Percentiles rank a stretch among this genome's conserved stretches.
These are phyloP conservation scores for Populus ilicifolia DNA, from an alignment of 345 rosid genomes.

Conservation along the genomic window DNA sequence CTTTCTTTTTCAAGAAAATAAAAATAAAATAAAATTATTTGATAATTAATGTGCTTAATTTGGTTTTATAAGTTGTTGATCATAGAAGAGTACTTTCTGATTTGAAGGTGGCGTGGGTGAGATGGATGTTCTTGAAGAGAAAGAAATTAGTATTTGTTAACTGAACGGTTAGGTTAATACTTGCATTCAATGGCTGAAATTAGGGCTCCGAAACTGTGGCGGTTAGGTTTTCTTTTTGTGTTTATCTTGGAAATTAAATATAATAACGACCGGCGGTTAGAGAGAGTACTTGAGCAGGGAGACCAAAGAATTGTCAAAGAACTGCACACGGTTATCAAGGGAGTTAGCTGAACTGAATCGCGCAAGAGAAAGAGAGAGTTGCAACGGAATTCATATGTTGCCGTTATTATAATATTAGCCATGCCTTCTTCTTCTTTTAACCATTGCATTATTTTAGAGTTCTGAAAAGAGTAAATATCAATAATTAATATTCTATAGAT, in stretches of 20 bases:
- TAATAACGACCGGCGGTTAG: too few species aligned
- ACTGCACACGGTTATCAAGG: conserved; percentile 20
- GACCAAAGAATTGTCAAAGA: conserved; percentile 20
- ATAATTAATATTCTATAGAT: too few species aligned
- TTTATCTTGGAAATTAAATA: not conserved
- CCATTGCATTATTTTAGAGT: too few species aligned
- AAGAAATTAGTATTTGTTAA: not conserved
- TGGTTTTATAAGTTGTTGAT: not conserved
- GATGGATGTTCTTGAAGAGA: not conserved
- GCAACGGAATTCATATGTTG: conserved; percentile 1
- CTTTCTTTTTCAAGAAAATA: not conserved
- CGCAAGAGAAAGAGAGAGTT: not conserved
- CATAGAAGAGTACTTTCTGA: conserved; percentile 12
- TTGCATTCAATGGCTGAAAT: not conserved
- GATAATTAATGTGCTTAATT: not conserved
- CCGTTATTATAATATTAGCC: not conserved
- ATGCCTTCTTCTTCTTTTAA: too few species aligned
- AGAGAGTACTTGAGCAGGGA: not conserved
- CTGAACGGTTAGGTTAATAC: too few species aligned
- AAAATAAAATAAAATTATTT: too few species aligned
- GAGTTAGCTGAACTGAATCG: conserved; percentile 1
- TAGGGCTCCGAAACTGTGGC: conserved; percentile 8
- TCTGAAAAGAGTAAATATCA: too few species aligned
- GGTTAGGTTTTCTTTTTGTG: conserved; percentile 5
- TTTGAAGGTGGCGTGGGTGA: conserved; percentile 5